Evolutionary conservation across 768 basidiomycete species (phyloP), one percentile per base, ranked within the genome.

Genomic region (Macrolepiota fuliginosa): DNA sequence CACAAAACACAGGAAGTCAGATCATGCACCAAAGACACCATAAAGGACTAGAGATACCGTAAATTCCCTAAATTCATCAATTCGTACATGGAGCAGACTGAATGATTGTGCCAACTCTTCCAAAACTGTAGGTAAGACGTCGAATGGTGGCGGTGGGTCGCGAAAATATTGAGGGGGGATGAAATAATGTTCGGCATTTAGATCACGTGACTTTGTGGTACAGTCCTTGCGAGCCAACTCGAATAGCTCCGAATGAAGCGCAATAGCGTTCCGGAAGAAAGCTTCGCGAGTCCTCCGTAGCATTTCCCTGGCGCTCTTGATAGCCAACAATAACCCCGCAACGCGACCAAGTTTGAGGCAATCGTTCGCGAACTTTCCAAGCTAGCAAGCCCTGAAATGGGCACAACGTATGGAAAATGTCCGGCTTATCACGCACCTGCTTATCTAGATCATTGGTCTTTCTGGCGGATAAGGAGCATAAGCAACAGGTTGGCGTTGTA

Each of bases 1-100:
- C 15, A 42, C 40, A n/a, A 42, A 15, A n/a, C 15, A 19, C 15
- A 17, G 4, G 27, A 1, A 13, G n/a, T 52, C 17, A 45, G 17
- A 12, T 1, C 1, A 7, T 22, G 29, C 19, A 25, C 24, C 4
- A 11, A 11, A 7, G 3, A 7, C 7, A 32, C 9, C 29, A 32
- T n/a, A 17, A 5, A 15, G 37, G 4, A 22, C 19, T 15, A 45
- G 3, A 29, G 51, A 3, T 25, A 60, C 58, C 29, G 58, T 53
- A 19, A 60, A 53, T 19, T 52, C 58, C 24, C 40, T 37, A 19
- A 60, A 60, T 15, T 60, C 58, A n/a, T 60, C 52, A 35, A 60
- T 54, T 27, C 58, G 36, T 1, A 35, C 27, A 17, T 53, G 42
- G 4, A 60, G 22, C 22, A 45, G 3, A 19, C 29, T n/a, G 25